Conservation (phyloP, 371 early-diverging fungal species). For the Phascolomyces articulosus region DNA sequence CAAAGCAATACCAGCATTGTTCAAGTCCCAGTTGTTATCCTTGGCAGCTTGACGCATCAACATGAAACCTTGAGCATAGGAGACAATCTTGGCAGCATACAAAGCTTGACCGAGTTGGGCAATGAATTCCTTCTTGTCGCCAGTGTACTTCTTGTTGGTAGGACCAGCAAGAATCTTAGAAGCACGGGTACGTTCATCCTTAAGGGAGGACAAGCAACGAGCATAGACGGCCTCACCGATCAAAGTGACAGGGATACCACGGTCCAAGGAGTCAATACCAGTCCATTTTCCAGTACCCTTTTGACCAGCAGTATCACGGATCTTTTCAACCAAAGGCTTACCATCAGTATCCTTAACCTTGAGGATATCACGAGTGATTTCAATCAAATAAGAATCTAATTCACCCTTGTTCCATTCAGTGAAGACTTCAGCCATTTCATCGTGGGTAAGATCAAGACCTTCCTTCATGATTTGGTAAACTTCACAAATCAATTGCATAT, state of each 20-base stretch:
- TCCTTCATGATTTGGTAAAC: constrained; percentile 93
- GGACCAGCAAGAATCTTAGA: constrained; percentile 86
- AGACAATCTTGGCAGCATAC: constrained; percentile 97
- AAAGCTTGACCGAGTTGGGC: constrained; percentile 92
- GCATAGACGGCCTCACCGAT: constrained; percentile 98
- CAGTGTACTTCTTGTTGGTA: constrained; percentile 62
- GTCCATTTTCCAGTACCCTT: constrained; percentile 99
- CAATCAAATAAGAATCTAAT: constrained; percentile 96
- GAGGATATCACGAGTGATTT: constrained; percentile 94
- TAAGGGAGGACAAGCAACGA: constrained; percentile 94
- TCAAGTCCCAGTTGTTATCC: constrained; percentile 93
- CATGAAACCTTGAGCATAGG: constrained; percentile 99
- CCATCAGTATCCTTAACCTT: constrained; percentile 91
- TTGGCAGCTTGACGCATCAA: constrained; percentile 95
- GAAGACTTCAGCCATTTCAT: constrained; percentile 90
- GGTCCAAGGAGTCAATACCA: constrained; percentile 92
- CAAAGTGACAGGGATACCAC: constrained; percentile 92
- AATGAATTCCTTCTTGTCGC: constrained; percentile 86
- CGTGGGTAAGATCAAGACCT: constrained; percentile 76
- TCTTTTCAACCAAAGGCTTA: constrained; percentile 88
- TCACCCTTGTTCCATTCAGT: constrained; percentile 95
- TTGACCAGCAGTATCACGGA: constrained; percentile 97
- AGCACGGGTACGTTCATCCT: constrained; percentile 92
- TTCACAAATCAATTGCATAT: constrained; percentile 99
- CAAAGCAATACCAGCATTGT: constrained; percentile 93